Evolutionary conservation across 2,329 filamentous ascomycete species (phyloP).

Genomic region (Chaetomium olivaceum): DNA sequence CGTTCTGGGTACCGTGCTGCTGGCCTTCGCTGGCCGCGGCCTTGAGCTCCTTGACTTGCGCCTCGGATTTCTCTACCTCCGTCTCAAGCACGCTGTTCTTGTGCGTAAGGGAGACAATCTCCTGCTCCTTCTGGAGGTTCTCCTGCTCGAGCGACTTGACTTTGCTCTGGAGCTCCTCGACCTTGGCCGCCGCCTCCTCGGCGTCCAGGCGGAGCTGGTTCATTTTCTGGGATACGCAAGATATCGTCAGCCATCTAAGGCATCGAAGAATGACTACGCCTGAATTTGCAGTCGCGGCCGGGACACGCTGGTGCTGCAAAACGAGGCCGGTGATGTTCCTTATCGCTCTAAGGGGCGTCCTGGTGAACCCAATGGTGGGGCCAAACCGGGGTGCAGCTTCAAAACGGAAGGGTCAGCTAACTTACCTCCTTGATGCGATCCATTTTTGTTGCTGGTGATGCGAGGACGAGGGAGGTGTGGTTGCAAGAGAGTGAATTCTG

Average conservation of each 20-base stretch:
- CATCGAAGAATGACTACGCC: not conserved
- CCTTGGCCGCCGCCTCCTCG: slow-evolving; percentile 77
- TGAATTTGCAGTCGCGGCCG: not conserved
- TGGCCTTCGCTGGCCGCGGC: slow-evolving; percentile 77
- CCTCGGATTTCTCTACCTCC: slow-evolving; percentile 92
- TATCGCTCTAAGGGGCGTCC: slow-evolving; percentile 31
- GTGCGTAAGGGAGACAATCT: slow-evolving; percentile 94
- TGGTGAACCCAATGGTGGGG: slow-evolving; percentile 37
- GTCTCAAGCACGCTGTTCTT: slow-evolving; percentile 88
- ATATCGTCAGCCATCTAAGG: slow-evolving; percentile 32
- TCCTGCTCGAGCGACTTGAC: slow-evolving; percentile 93
- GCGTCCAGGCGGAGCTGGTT: slow-evolving; percentile 90
- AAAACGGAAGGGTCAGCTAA: slow-evolving; percentile 31
- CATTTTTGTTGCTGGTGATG: slow-evolving; percentile 54
- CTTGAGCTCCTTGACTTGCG: slow-evolving; percentile 81
- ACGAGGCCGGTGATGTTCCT: slow-evolving; percentile 21
- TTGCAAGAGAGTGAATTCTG: not conserved
- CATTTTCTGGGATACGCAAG: slow-evolving; percentile 70
- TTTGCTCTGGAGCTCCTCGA: slow-evolving; percentile 82
- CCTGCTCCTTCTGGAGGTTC: slow-evolving; percentile 94
- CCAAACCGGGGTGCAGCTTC: slow-evolving; percentile 32
- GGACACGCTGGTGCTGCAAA: not conserved
- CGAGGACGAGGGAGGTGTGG: not conserved
- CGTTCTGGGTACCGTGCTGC: slow-evolving; percentile 84
- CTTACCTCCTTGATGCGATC: slow-evolving; percentile 89